Conservation (phyloP, 73 alveolate genomes). For the Halteria grandinella region DNA sequence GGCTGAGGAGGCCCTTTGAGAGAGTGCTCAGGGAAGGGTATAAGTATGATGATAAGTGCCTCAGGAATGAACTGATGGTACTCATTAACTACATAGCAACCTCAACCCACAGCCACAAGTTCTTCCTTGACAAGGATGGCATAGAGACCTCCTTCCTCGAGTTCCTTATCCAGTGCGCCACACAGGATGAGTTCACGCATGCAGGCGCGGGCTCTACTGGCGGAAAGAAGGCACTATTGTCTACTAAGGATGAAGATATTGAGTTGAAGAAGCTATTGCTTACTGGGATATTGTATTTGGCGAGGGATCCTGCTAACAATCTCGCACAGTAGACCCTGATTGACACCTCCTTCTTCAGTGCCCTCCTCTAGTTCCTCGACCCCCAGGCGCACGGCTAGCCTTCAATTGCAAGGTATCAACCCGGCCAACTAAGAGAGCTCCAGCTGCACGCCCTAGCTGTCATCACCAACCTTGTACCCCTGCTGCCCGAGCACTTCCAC, state of each 20-base stretch:
- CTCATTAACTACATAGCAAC: conserved; percentile 90
- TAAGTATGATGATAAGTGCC: conserved; percentile 93
- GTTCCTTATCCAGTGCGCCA: conserved; percentile 84
- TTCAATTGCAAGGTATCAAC: conserved; percentile 93
- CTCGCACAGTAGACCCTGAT: conserved; percentile 71
- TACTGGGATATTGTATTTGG: conserved; percentile 86
- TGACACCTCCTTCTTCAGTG: conserved; percentile 82
- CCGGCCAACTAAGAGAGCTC: conserved; percentile 92
- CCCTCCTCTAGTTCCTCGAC: conserved; percentile 91
- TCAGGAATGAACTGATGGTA: conserved; percentile 93
- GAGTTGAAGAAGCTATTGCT: conserved; percentile 95
- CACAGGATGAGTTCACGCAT: conserved; percentile 90
- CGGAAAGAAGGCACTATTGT: conserved; percentile 77
- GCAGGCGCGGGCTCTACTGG: conserved; percentile 53
- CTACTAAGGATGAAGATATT: conserved; percentile 95
- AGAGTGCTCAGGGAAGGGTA: conserved; percentile 92
- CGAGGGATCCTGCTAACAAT: conserved; percentile 73
- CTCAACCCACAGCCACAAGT: conserved; percentile 85
- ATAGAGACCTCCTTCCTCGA: conserved; percentile 87
- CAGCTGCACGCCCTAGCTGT: conserved; percentile 76
- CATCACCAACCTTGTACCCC: conserved; percentile 71
- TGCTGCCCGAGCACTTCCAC: conserved; percentile 88
- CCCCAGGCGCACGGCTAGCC: conserved; percentile 85
- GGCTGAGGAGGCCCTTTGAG: conserved; percentile 89
- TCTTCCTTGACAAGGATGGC: conserved; percentile 82